Evolutionary conservation across 768 basidiomycete species (phyloP).

Genomic region (Podaxis sp.): DNA sequence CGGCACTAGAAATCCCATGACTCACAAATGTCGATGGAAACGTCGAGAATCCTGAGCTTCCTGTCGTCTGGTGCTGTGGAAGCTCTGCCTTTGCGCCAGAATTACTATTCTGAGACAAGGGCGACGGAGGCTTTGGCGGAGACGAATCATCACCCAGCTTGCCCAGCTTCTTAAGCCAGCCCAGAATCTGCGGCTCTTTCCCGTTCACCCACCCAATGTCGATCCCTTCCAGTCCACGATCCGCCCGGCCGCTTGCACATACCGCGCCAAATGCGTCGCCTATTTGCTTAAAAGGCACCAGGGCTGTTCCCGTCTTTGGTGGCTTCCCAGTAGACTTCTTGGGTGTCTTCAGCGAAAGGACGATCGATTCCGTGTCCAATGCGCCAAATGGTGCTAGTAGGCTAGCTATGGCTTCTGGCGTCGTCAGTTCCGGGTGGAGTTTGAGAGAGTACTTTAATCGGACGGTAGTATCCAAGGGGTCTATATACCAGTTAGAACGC

Average conservation of each 20-base stretch:
- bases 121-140: neutral
- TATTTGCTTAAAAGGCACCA: slow-evolving; percentile 76
- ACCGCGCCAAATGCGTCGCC: slow-evolving; percentile 77
- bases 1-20: slow-evolving; percentile 11
- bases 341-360: slow-evolving; percentile 63
- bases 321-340: slow-evolving; percentile 49
- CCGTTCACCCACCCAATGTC: slow-evolving; percentile 76
- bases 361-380: slow-evolving; percentile 63
- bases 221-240: slow-evolving; percentile 56
- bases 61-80: slow-evolving; percentile 31
- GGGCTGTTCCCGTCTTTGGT: slow-evolving; percentile 68
- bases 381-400: slow-evolving; percentile 64
- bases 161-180: slow-evolving; percentile 73
- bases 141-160: slow-evolving; percentile 35
- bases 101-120: slow-evolving; percentile 2
- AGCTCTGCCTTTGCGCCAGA: slow-evolving; percentile 4
- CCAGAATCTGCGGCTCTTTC: slow-evolving; percentile 70
- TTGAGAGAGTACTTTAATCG: slow-evolving; percentile 68
- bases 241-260: slow-evolving; percentile 52
- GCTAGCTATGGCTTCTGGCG: slow-evolving; percentile 42
- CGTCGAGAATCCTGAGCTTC: slow-evolving; percentile 51
- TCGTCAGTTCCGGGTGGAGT: slow-evolving; percentile 56
- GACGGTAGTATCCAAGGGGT: slow-evolving; percentile 72
- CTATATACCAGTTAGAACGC: slow-evolving; percentile 29
- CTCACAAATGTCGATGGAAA: slow-evolving; percentile 61